Evolutionary conservation across 2,329 filamentous ascomycete species (phyloP).

Genomic region (Nannizziopsis arthrosporioides): DNA sequence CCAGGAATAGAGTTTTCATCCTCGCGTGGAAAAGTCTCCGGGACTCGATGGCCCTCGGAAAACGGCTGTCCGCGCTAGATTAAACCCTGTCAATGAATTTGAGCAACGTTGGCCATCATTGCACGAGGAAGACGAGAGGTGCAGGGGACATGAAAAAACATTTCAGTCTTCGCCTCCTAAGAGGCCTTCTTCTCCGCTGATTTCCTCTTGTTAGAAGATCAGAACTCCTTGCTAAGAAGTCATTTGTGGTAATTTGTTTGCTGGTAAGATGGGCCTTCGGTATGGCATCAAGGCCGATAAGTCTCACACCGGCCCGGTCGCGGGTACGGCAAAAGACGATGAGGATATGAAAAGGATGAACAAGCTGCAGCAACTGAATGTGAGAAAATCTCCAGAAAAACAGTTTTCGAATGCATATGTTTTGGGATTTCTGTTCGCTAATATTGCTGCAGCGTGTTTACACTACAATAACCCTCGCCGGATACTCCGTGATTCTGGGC

Average conservation of each 20-base stretch:
- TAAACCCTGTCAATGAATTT: background rate
- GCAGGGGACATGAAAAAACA: background rate
- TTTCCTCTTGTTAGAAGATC: background rate
- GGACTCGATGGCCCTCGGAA: no score
- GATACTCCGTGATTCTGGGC: conserved; percentile 35
- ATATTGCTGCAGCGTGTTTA: conserved; percentile 32
- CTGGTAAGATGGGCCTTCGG: background rate
- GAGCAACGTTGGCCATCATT: background rate
- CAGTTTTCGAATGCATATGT: background rate
- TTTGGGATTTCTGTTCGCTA: conserved; percentile 10
- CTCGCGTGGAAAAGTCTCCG: background rate
- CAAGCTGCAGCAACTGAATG: conserved; percentile 24
- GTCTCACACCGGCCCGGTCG: background rate
- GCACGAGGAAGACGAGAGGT: background rate
- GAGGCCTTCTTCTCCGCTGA: background rate
- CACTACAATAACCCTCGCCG: conserved; percentile 35
- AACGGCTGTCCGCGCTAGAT: background rate
- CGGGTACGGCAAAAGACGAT: conserved; percentile 17
- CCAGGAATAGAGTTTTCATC: background rate
- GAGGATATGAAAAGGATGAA: conserved; percentile 27
- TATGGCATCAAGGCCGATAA: background rate
- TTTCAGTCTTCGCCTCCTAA: no score
- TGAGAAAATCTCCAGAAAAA: conserved; percentile 11
- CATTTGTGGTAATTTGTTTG: background rate
- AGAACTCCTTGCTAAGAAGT: background rate